phyloP scores from a whole-genome alignment of 2,329 filamentous ascomycete species.

The Onygena corvina region DNA sequence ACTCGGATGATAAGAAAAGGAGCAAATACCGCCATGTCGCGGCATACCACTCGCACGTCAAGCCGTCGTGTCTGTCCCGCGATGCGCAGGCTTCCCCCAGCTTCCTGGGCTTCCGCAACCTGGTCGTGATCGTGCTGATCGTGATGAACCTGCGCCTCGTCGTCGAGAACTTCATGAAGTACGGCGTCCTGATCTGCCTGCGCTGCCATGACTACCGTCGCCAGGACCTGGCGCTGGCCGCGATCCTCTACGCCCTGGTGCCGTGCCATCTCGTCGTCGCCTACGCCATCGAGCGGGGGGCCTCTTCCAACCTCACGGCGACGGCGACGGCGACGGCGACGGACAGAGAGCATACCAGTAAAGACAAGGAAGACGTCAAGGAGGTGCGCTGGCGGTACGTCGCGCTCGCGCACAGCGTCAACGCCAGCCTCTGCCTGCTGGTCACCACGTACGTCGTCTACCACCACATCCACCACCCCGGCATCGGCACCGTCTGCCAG shows the following conservation, averaged over 20 bases:
- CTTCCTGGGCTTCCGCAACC: conserved; percentile 86
- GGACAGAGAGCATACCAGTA: no score
- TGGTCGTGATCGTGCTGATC: conserved; percentile 88
- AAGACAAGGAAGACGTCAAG: conserved; percentile 45
- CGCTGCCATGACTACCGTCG: conserved; percentile 76
- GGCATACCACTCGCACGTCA: conserved; percentile 62
- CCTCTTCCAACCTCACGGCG: no score
- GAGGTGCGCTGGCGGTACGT: conserved; percentile 67
- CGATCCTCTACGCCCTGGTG: conserved; percentile 71
- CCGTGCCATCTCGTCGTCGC: conserved; percentile 84
- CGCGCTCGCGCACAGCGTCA: conserved; percentile 67
- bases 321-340: no score
- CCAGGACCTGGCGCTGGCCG: conserved; percentile 63
- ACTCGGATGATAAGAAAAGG: no score
- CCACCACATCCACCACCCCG: conserved; percentile 78
- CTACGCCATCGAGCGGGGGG: conserved; percentile 71
- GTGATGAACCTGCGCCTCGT: conserved; percentile 87
- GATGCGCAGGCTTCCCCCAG: conserved; percentile 64
- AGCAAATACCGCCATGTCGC: conserved; percentile 85
- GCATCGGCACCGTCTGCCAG: conserved; percentile 84
- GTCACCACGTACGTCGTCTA: conserved; percentile 81
- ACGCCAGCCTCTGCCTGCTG: conserved; percentile 67
- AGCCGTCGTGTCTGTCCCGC: conserved; percentile 73
- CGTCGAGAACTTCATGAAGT: conserved; percentile 97
- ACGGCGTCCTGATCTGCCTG: conserved; percentile 87